Base-by-base conservation (phyloP, 768 basidiomycete genomes). In the Leccinellum rugosiceps region DNA sequence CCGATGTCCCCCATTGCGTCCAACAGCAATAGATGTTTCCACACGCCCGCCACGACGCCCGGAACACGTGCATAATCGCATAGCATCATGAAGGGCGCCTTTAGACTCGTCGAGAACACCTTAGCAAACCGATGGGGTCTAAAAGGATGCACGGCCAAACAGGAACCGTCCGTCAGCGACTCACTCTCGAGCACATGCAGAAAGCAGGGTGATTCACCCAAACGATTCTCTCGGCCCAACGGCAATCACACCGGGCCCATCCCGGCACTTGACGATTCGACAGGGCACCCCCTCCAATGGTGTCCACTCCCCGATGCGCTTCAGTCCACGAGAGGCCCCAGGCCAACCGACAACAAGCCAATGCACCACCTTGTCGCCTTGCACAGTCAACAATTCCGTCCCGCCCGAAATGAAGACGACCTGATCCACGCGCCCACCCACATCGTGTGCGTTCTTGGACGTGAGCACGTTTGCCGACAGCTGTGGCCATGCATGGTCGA, bases 391-490 rank as follows among this genome's bases (percentile, higher is more conserved):
- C 0, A 72, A 8, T 46, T 70, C 70, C 2, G 58, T 57, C 41
- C 70, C 68, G 2, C 69, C 69, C 1, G 53, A 59, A 17, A 70
- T 52, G 28, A 70, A 64, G 41, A 70, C 38, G 28, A 70, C 71
- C 38, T 70, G 69, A 50, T 70, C 68, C 13, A 70, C 66, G 2
- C 50, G 58, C 1, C 9, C 45, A 19, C 14, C 38, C 10, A 19
- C 9, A 10, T 44, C 44, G 17, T 48, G 43, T 0, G 23, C 13
- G n/a, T 35, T 10, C 45, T 17, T 59, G 26, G 60, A 61, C 11
- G 58, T 53, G 11, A 70, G 48, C 31, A 56, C 50, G 2, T 44
- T 50, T 0, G 70, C 52, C 28, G 59, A 57, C 34, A 68, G 28
- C 0, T 60, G 59, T 11, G 69, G 60, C 69, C 69, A 70, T 15